A percentile compares a stretch with the other conserved stretches of the same genome.
These are phyloP conservation scores for Brettanomyces nanus DNA, from an alignment of 805 yeast genomes.

Conservation along the genomic window DNA sequence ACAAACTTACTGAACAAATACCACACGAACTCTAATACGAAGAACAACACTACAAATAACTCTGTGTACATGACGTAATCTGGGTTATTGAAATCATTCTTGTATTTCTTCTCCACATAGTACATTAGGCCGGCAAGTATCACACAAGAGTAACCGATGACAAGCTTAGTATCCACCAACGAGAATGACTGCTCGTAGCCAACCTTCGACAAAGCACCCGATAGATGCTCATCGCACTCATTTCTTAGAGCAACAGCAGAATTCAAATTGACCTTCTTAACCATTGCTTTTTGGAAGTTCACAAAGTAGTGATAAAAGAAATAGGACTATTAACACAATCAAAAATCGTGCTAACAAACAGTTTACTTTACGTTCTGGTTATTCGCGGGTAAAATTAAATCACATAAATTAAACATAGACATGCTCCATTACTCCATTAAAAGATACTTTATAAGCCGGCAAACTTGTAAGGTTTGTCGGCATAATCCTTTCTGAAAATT, in stretches of 20 bases:
- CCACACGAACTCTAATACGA: constrained; percentile 27
- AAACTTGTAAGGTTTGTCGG: constrained; percentile 5
- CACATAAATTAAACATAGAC: no score
- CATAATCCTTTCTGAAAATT: constrained; percentile 42
- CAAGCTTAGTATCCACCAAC: constrained; percentile 38
- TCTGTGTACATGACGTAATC: constrained; percentile 28
- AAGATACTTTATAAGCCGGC: no score
- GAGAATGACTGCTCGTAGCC: constrained; percentile 42
- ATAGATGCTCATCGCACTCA: constrained; percentile 41
- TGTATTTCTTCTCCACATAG: constrained; percentile 38
- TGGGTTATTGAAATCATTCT: constrained; percentile 32
- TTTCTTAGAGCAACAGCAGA: constrained; percentile 40
- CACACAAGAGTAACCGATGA: constrained; percentile 40
- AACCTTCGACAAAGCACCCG: constrained; percentile 31
- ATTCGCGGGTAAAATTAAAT: no score
- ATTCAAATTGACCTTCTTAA: constrained; percentile 27
- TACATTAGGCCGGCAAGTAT: constrained; percentile 37
- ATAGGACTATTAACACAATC: no score
- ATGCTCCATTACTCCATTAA: no score
- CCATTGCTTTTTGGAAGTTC: no score
- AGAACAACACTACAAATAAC: constrained; percentile 31
- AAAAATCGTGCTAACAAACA: no score
- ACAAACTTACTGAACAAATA: constrained; percentile 26
- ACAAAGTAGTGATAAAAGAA: no score
- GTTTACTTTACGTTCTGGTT: no score